Evolutionary conservation across 2,329 filamentous ascomycete species (phyloP).

Genomic region (Orbilia javanica): DNA sequence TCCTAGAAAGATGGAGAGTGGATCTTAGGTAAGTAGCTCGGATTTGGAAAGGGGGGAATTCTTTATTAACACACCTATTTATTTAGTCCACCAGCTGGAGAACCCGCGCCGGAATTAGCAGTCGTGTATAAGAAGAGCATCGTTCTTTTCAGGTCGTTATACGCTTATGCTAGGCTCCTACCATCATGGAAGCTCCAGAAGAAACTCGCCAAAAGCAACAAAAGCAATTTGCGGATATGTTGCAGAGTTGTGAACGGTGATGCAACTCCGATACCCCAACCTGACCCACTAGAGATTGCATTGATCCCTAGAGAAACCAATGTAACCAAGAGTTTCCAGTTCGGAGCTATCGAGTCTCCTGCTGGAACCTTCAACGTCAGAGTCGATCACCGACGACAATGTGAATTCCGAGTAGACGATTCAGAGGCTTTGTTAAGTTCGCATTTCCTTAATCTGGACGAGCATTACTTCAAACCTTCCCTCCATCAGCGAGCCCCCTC

Average conservation of each 20-base stretch:
- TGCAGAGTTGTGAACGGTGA: constrained; percentile 81
- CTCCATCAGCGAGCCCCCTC: constrained; percentile 69
- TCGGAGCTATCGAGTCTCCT: constrained; percentile 87
- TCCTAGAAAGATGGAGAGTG: constrained; percentile 91
- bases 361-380: constrained; percentile 84
- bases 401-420: constrained; percentile 90
- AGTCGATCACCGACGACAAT: constrained; percentile 87
- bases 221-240: constrained; percentile 76
- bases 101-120: constrained; percentile 72
- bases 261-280: constrained; percentile 68
- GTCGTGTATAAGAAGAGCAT: constrained; percentile 98
- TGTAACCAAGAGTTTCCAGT: constrained; percentile 80
- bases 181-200: constrained; percentile 89
- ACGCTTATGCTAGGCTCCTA: constrained; percentile 82
- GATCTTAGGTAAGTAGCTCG: constrained; percentile 75
- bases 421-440: constrained; percentile 91
- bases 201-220: constrained; percentile 76
- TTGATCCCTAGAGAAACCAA: constrained; percentile 75
- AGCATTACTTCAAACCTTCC: constrained; percentile 86
- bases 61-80: constrained; percentile 10
- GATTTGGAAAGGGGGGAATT: neutral
- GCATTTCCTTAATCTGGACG: constrained; percentile 90
- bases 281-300: constrained; percentile 79
- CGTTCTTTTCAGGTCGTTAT: constrained; percentile 90
- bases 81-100: constrained; percentile 40